Evolutionary conservation across 106 monocot species (phyloP).

Genomic region (Dendrobium catenatum): DNA sequence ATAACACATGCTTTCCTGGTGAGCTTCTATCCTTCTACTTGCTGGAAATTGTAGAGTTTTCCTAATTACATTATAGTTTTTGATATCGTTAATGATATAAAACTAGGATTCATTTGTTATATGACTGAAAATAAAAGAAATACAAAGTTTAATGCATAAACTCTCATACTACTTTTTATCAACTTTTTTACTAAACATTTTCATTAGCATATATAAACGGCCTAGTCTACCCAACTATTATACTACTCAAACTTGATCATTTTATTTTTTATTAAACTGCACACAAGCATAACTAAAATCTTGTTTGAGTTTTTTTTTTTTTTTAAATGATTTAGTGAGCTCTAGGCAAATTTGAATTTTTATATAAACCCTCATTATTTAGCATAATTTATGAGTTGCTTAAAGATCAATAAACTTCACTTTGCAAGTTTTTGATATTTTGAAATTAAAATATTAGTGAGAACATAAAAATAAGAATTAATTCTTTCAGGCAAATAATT

Average conservation of each 20-base stretch:
- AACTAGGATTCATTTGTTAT: background rate
- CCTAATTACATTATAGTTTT: background rate
- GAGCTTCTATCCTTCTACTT: conserved; percentile 16
- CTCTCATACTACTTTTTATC: background rate
- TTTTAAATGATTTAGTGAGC: background rate
- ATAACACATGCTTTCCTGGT: conserved; percentile 94
- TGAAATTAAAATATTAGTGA: background rate
- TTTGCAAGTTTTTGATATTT: background rate
- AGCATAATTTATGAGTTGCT: background rate
- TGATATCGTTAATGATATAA: background rate
- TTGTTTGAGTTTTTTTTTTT: no score
- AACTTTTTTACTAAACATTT: background rate
- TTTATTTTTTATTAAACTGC: no score
- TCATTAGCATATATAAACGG: background rate
- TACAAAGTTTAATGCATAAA: background rate
- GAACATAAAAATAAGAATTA: background rate
- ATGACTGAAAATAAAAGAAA: background rate
- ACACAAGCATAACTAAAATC: no score
- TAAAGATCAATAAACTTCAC: background rate
- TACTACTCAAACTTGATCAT: background rate
- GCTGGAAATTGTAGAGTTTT: background rate
- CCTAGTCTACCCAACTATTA: background rate
- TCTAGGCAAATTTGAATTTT: background rate
- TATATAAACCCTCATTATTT: background rate
- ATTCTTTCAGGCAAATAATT: background rate